Evolutionary conservation across 495 filamentous ascomycete genomes (phyloP).

Genomic region (Aspergillus leporis): DNA sequence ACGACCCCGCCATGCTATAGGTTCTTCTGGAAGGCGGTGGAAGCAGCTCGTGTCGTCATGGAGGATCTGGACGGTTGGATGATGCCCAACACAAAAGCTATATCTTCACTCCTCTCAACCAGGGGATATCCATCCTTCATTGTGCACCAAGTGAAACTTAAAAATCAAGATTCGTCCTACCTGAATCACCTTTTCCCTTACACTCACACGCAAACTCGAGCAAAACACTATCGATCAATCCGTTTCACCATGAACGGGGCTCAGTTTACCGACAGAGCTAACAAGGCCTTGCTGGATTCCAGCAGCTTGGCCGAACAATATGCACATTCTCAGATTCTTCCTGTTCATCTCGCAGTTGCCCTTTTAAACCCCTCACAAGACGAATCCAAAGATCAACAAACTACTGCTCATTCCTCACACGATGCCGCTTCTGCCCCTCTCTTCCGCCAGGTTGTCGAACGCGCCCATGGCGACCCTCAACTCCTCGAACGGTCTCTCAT

Average conservation of each 20-base stretch:
- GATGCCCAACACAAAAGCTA: constrained; percentile 24
- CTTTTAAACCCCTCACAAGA: constrained; percentile 84
- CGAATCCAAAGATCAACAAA: constrained; percentile 73
- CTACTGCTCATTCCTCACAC: constrained; percentile 58
- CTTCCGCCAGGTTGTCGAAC: constrained; percentile 91
- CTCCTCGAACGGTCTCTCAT: constrained; percentile 84
- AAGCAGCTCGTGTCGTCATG: constrained; percentile 39
- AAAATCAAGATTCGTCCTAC: background rate
- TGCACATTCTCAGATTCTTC: constrained; percentile 83
- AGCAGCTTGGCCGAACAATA: constrained; percentile 82
- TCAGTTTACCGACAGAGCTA: constrained; percentile 89
- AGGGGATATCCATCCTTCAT: background rate
- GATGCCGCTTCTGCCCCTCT: constrained; percentile 61
- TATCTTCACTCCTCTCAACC: constrained; percentile 21
- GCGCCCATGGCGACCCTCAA: constrained; percentile 89
- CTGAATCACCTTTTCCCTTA: constrained; percentile 8
- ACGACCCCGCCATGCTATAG: constrained; percentile 1
- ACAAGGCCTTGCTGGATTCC: constrained; percentile 83
- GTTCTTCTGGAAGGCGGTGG: constrained; percentile 47
- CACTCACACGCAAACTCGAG: no score
- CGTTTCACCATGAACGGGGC: constrained; percentile 44
- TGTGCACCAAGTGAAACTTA: background rate
- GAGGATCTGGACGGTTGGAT: constrained; percentile 18
- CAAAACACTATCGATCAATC: background rate
- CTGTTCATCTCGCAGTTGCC: constrained; percentile 83